Evolutionary conservation across 1,284 basidiomycete genomes (phyloP).

Genomic region (Apiotrichum domesticum): DNA sequence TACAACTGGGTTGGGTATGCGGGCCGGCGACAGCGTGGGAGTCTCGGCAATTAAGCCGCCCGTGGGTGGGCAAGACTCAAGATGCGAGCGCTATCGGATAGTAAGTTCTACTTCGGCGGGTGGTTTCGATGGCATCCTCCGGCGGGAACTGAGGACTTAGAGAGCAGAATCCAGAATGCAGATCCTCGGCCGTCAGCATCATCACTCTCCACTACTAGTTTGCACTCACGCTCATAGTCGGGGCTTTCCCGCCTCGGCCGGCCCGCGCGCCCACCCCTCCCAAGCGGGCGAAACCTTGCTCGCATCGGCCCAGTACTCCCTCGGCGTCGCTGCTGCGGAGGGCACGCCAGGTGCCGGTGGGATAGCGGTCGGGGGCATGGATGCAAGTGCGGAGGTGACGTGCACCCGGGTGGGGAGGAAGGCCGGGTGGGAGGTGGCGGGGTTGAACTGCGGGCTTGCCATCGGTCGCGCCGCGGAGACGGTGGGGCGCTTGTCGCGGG

Average conservation of each 20-base stretch:
- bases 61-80: too few species aligned
- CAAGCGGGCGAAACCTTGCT: conserved; percentile 17
- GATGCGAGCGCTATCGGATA: too few species aligned
- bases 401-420: conserved; percentile 16
- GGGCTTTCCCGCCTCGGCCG: conserved; percentile 10
- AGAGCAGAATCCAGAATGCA: too few species aligned
- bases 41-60: too few species aligned
- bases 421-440: conserved; percentile 9
- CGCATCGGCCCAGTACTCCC: conserved; percentile 6
- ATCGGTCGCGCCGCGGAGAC: not conserved
- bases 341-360: not conserved
- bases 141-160: too few species aligned
- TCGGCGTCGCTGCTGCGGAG: not conserved
- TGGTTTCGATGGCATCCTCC: too few species aligned
- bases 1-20: too few species aligned
- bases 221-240: not conserved
- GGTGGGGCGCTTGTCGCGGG: conserved; percentile 16
- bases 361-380: not conserved
- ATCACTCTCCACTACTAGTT: too few species aligned
- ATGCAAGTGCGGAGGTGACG: not conserved
- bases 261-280: conserved; percentile 16
- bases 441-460: conserved; percentile 5
- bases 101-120: too few species aligned
- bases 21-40: too few species aligned
- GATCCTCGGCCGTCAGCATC: too few species aligned